These are phyloP conservation scores for Eucalyptus curtisii DNA, from an alignment of 345 rosid genomes.

Conservation along the genomic window DNA sequence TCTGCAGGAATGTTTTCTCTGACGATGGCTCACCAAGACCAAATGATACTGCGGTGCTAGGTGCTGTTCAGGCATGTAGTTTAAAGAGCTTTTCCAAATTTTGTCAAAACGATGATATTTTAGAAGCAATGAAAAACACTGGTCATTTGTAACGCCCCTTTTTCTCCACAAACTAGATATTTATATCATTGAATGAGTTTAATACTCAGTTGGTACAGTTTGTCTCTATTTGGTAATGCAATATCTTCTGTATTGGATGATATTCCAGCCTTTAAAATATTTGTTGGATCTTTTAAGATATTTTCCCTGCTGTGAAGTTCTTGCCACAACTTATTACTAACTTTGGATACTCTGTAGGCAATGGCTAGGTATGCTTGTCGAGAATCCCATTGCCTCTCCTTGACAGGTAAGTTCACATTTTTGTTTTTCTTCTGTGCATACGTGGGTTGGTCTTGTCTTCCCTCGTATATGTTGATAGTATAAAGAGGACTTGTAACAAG, in stretches of 20 bases:
- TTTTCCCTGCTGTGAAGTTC: neutral
- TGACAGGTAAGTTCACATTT: slow-evolving; percentile 45
- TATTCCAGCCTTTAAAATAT: neutral
- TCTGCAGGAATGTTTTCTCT: slow-evolving; percentile 74
- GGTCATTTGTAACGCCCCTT: no score
- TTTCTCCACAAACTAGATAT: neutral
- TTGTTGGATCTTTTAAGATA: neutral
- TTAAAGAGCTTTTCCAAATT: neutral
- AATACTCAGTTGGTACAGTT: neutral
- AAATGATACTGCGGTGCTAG: slow-evolving; percentile 30
- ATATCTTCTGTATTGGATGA: neutral
- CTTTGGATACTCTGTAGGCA: slow-evolving; percentile 29
- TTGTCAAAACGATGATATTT: neutral
- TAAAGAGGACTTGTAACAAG: neutral
- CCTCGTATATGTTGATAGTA: neutral
- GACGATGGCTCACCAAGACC: slow-evolving; percentile 73
- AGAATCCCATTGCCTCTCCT: slow-evolving; percentile 67
- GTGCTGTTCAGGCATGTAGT: slow-evolving; percentile 58
- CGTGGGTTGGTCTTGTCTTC: neutral
- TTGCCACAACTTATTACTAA: neutral
- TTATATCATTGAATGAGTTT: neutral
- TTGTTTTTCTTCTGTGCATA: neutral
- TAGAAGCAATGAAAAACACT: neutral
- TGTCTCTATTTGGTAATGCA: neutral
- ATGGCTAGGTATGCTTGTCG: slow-evolving; percentile 84